Conservation (phyloP, 2,329 filamentous ascomycete genomes). For the Pleomassaria siparia region DNA sequence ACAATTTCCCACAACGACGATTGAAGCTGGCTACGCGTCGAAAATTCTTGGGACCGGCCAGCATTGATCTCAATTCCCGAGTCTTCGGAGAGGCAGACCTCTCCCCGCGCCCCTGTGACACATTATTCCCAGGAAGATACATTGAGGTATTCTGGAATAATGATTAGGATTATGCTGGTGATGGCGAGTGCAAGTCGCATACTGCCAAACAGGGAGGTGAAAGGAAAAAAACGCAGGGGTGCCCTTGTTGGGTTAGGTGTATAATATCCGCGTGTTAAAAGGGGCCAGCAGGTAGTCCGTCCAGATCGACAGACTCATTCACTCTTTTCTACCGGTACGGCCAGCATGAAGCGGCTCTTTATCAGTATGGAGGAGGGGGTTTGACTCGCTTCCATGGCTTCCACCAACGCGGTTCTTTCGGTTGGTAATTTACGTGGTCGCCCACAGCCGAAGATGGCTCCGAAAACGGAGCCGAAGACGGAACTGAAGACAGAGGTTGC, state of each 20-base stretch:
- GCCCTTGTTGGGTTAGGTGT: conserved; percentile 1
- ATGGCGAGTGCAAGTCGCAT: background rate
- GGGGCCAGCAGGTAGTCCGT: conserved; percentile 3
- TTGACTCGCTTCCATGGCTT: conserved; percentile 6
- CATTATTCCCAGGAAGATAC: background rate
- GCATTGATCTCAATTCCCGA: conserved; percentile 7
- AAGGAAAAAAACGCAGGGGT: background rate
- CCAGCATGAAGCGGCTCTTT: conserved; percentile 4
- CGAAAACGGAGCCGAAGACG: too few relatives aligned
- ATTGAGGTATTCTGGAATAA: background rate
- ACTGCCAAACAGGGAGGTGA: background rate
- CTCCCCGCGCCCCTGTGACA: background rate
- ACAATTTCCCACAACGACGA: background rate
- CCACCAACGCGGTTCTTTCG: conserved; percentile 2
- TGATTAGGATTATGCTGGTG: background rate
- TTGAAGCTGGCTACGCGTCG: background rate
- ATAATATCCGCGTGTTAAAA: background rate
- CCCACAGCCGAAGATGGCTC: background rate
- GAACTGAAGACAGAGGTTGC: too few relatives aligned
- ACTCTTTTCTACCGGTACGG: background rate
- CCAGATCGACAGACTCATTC: background rate
- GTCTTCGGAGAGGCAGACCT: conserved; percentile 1
- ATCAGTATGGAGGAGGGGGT: background rate
- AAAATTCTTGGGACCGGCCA: conserved; percentile 4
- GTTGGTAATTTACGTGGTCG: conserved; percentile 4